Evolutionary conservation across 140 eudicot species (phyloP).

Genomic region (Stevia rebaudiana): DNA sequence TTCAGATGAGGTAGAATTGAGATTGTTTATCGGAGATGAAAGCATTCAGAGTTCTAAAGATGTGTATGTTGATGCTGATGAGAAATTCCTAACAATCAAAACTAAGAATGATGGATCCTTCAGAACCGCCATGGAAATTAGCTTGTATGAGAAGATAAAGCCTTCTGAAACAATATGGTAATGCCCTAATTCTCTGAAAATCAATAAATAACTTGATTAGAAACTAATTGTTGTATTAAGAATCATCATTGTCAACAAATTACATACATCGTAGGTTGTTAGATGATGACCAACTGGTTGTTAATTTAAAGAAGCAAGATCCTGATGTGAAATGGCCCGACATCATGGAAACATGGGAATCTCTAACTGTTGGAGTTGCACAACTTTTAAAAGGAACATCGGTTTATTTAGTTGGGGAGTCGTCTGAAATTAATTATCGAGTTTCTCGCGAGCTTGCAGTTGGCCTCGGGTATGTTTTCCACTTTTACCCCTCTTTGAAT

Average conservation of each 20-base stretch:
- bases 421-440: constrained; percentile 77
- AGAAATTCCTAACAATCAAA: constrained; percentile 47
- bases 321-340: constrained; percentile 93
- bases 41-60: constrained; percentile 52
- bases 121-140: constrained; percentile 68
- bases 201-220: not conserved
- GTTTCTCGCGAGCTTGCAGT: constrained; percentile 83
- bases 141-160: constrained; percentile 75
- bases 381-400: constrained; percentile 87
- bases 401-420: constrained; percentile 81
- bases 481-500: not conserved
- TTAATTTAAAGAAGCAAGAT: constrained; percentile 87
- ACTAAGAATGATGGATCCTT: constrained; percentile 42
- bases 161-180: constrained; percentile 97
- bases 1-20: constrained; percentile 76
- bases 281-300: constrained; percentile 78
- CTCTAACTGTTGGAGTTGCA: constrained; percentile 58
- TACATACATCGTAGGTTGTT: constrained; percentile 47
- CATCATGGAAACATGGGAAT: constrained; percentile 91
- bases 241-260: not conserved
- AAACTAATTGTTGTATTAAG: too few relatives aligned
- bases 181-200: not conserved
- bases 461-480: constrained; percentile 85
- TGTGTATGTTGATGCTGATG: constrained; percentile 63
- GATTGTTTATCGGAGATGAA: constrained; percentile 54